Conservation (phyloP, 2,329 filamentous ascomycete species). For the Botrytis tulipae region DNA sequence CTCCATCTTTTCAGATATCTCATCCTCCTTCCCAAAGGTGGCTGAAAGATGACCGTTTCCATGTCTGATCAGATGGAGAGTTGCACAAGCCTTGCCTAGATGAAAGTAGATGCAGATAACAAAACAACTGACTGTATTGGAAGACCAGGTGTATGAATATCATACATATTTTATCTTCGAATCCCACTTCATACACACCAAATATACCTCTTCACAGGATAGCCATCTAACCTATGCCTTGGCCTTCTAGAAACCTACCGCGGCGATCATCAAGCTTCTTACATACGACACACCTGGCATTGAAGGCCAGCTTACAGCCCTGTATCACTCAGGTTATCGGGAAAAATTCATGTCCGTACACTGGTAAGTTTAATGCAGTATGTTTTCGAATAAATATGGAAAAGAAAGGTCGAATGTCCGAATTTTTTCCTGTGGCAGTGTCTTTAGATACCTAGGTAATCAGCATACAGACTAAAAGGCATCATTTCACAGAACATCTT, state of each 20-base stretch:
- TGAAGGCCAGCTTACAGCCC: no score
- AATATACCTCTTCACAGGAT: not conserved
- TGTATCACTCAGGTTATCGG: not conserved
- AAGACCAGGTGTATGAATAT: not conserved
- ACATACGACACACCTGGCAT: not conserved
- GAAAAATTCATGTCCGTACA: not conserved
- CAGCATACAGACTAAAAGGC: not conserved
- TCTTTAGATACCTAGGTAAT: not conserved
- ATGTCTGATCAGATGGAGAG: no score
- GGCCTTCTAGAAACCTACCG: not conserved
- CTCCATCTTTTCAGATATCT: not conserved
- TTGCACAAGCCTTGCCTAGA: not conserved
- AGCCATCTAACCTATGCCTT: not conserved
- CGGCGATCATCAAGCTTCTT: not conserved
- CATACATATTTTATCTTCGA: not conserved
- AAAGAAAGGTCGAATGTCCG: not conserved
- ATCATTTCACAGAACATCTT: not conserved
- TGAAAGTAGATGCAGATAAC: not conserved
- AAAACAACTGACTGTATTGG: not conserved
- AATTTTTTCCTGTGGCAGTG: not conserved
- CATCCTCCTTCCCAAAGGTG: no score
- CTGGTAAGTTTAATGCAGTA: not conserved
- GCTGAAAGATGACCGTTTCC: not conserved
- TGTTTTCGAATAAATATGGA: accelerated
- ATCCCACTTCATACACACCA: not conserved